These are phyloP conservation scores for Penicillium flavigenum DNA, from an alignment of 495 filamentous ascomycete species.

Conservation along the genomic window DNA sequence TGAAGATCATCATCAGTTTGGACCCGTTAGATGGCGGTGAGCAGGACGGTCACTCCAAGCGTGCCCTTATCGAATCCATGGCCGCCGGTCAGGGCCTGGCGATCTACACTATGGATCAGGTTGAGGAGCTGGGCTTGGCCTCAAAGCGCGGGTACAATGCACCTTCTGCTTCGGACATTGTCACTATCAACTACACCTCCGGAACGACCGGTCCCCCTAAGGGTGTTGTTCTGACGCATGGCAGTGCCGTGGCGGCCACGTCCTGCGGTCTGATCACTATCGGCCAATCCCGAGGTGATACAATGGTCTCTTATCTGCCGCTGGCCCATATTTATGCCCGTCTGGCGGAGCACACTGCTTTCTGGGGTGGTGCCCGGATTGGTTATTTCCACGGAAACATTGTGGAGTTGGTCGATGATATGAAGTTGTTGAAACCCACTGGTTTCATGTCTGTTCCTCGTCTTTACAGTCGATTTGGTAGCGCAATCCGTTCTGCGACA, in stretches of 20 bases:
- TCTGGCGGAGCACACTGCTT: slow-evolving; percentile 70
- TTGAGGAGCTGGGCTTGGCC: slow-evolving; percentile 72
- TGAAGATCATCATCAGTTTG: slow-evolving; percentile 87
- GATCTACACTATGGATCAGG: slow-evolving; percentile 73
- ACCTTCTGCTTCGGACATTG: slow-evolving; percentile 70
- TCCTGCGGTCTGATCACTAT: slow-evolving; percentile 55
- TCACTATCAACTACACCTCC: slow-evolving; percentile 98
- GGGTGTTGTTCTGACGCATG: slow-evolving; percentile 84
- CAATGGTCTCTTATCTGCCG: slow-evolving; percentile 82
- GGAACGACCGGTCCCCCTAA: slow-evolving; percentile 95
- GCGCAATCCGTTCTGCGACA: slow-evolving; percentile 73
- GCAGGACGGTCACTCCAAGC: slow-evolving; percentile 73
- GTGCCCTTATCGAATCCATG: slow-evolving; percentile 68
- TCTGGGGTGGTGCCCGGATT: slow-evolving; percentile 72
- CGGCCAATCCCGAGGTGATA: slow-evolving; percentile 52
- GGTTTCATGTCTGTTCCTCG: slow-evolving; percentile 86
- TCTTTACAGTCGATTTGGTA: slow-evolving; percentile 88
- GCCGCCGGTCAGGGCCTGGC: slow-evolving; percentile 69
- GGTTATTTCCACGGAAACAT: slow-evolving; percentile 97
- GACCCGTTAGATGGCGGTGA: slow-evolving; percentile 86
- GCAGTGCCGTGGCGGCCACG: slow-evolving; percentile 73
- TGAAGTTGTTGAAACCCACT: slow-evolving; percentile 83
- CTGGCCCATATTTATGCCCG: slow-evolving; percentile 94
- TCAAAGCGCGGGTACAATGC: slow-evolving; percentile 64
- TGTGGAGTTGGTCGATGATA: slow-evolving; percentile 79